Percentiles rank a stretch among this genome's conserved stretches.
Conservation (phyloP, 2,329 filamentous ascomycete genomes). For the Fusarium agapanthi region DNA sequence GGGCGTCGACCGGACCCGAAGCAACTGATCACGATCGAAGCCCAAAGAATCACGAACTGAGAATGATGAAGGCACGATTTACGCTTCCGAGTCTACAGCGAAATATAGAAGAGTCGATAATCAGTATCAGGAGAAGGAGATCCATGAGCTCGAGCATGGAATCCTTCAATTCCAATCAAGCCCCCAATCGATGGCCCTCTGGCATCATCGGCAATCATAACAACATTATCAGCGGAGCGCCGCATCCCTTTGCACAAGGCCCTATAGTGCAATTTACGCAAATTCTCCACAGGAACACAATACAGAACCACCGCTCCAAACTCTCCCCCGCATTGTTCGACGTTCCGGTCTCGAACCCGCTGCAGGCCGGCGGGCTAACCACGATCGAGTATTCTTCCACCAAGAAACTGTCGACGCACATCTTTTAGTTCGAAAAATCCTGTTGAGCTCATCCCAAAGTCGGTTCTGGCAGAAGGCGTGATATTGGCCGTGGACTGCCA, state of each 20-base stretch:
- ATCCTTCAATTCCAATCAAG: fast-evolving
- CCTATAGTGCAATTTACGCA: background rate
- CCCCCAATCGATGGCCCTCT: background rate
- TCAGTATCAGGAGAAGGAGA: fast-evolving
- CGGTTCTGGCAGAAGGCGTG: no score
- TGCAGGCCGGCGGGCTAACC: background rate
- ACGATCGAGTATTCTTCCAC: background rate
- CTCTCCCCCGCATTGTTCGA: background rate
- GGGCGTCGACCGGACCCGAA: background rate
- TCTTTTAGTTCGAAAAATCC: no score
- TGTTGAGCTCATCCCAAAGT: no score
- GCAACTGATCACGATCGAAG: background rate
- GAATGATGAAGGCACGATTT: background rate
- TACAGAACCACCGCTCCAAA: background rate
- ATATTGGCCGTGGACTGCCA: no score
- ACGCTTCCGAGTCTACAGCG: fast-evolving
- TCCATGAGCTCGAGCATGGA: fast-evolving
- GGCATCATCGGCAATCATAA: background rate
- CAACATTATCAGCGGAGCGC: background rate
- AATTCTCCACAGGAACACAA: fast-evolving
- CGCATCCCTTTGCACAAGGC: fast-evolving
- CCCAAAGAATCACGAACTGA: background rate
- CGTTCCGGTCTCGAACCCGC: background rate
- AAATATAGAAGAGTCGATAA: background rate
- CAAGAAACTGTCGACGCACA: background rate